phyloP scores from a whole-genome alignment of 1,139 yeast species.

The Arxiozyma bovina region DNA sequence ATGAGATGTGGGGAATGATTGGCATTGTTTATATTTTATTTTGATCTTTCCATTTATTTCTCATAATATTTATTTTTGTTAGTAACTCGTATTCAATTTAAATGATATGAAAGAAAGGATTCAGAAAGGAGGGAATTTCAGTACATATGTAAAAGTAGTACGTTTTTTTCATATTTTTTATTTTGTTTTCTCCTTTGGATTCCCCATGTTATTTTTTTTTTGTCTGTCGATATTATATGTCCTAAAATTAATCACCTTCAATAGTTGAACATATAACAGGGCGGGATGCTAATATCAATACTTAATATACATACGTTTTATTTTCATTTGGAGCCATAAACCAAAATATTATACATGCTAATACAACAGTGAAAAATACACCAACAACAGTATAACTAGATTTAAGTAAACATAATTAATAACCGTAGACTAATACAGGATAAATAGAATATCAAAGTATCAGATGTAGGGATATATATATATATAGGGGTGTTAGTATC shows the following conservation, averaged over 20 bases:
- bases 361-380: slow-evolving; percentile 53
- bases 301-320: slow-evolving; percentile 38
- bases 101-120: background rate
- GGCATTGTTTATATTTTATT: background rate
- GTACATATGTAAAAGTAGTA: background rate
- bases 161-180: too few relatives aligned
- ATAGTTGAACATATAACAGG: too few relatives aligned
- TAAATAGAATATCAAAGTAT: too few relatives aligned
- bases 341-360: slow-evolving; percentile 52
- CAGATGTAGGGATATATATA: too few relatives aligned
- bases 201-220: too few relatives aligned
- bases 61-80: background rate
- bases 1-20: background rate
- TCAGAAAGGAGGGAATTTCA: background rate
- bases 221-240: too few relatives aligned
- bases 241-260: too few relatives aligned
- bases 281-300: background rate
- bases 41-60: background rate
- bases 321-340: slow-evolving; percentile 43
- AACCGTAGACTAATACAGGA: background rate
- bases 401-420: background rate
- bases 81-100: background rate
- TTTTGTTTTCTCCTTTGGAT: too few relatives aligned
- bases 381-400: slow-evolving; percentile 66
- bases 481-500: background rate